Evolutionary conservation across 768 basidiomycete species (phyloP), one percentile per base, ranked within the genome.

Genomic region (Suillus subaureus): DNA sequence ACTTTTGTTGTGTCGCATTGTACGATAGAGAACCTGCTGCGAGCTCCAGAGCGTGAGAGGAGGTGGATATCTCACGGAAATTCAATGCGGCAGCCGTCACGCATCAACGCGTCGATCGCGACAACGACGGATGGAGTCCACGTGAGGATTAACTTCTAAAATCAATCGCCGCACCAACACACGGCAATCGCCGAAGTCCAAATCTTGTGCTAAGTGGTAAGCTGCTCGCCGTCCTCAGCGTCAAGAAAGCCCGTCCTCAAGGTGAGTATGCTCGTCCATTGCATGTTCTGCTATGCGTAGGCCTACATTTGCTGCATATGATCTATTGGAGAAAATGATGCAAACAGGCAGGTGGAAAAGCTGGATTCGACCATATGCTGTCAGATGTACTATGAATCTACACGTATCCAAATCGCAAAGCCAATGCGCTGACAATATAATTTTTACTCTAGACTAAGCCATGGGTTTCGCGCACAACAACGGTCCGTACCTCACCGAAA

Each of bases 401-500:
- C 62, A n/a, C 13, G 39, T 12, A 40, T 40, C 23, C n/a, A 40
- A 4, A 42, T 47, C 23, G 12, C 47, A 42, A n/a, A 40, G 51
- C 6, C 15, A 26, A 31, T 28, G 49, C 52, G 51, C 72, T 75
- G 45, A 78, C 61, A 15, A 6, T 56, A 37, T 40, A 8, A 39
- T 35, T 60, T 47, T 63, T 31, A 61, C 47, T 31, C 16, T 67
- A 78, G 75, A 74, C 33, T 75, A 75, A 73, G 51, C 67, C 61
- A 77, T 77, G 76, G 76, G 76, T 75, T 79, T 79, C 66, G 72
- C 70, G 66, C 76, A 77, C 68, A 77, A 77, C 70, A 77, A 79
- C 69, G 77, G 77, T 75, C 39, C 61, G 66, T 68, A 43, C 57
- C 63, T 57, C n/a, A 64, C 42, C 33, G 62, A 39, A 52, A 52